These are phyloP conservation scores for Hypholoma fasciculare DNA, from an alignment of 768 basidiomycete genomes.

Conservation along the genomic window DNA sequence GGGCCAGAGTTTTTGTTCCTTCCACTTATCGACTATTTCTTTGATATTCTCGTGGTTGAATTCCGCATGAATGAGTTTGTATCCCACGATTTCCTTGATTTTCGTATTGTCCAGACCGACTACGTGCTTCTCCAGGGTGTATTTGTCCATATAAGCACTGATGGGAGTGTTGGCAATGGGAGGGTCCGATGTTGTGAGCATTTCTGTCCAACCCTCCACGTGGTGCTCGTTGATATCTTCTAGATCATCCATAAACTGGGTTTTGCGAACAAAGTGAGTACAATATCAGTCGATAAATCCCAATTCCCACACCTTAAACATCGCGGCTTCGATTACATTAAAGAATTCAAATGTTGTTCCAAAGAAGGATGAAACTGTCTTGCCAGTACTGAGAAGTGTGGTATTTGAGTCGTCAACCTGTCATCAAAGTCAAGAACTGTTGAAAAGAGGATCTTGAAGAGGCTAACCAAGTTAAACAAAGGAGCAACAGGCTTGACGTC, in stretches of 20 bases:
- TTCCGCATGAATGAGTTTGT: conserved; percentile 59
- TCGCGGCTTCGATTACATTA: conserved; percentile 63
- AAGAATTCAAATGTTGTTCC: conserved; percentile 83
- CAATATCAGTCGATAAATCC: no score
- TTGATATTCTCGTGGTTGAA: conserved; percentile 61
- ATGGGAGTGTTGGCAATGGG: conserved; percentile 72
- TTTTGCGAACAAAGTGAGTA: not conserved
- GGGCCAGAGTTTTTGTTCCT: conserved; percentile 67
- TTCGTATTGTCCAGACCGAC: conserved; percentile 71
- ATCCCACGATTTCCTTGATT: conserved; percentile 73
- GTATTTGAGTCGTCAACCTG: conserved; percentile 78
- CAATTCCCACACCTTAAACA: conserved; percentile 53
- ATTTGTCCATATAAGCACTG: conserved; percentile 78
- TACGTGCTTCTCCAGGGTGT: conserved; percentile 66
- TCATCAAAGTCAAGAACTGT: not conserved
- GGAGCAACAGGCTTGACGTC: conserved; percentile 66
- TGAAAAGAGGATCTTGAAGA: not conserved
- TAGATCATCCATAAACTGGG: conserved; percentile 69
- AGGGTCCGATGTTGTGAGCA: conserved; percentile 71
- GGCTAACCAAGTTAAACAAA: conserved; percentile 76
- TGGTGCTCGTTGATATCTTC: conserved; percentile 88
- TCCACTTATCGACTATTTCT: conserved; percentile 82
- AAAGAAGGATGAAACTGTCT: conserved; percentile 68
- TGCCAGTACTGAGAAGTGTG: conserved; percentile 66
- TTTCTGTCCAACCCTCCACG: conserved; percentile 79